Conservation (phyloP, 208 protist genomes). For the Phytomonas sp. region DNA sequence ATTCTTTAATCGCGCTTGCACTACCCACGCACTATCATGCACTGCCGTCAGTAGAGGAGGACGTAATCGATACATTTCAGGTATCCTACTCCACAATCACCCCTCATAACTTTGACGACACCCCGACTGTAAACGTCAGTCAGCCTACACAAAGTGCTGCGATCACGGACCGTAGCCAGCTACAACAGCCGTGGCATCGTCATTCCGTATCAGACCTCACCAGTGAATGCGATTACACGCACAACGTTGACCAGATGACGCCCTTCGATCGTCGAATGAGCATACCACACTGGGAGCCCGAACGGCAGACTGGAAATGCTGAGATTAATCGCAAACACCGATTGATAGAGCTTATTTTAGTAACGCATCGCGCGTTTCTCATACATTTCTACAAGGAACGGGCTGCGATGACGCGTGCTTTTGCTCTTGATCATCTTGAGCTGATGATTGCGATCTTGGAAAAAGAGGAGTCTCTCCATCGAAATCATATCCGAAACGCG, state of each 20-base stretch:
- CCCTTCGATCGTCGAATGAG: neutral
- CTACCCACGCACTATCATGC: too few species aligned
- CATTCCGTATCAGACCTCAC: conserved; percentile 13
- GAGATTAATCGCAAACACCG: conserved; percentile 35
- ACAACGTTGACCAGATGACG: neutral
- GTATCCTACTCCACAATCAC: too few species aligned
- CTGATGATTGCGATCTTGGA: conserved; percentile 16
- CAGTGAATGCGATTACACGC: conserved; percentile 39
- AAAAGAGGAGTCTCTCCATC: conserved; percentile 10
- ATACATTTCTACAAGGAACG: conserved; percentile 23
- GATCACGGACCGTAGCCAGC: too few species aligned
- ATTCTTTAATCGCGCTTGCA: too few species aligned
- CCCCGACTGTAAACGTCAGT: conserved; percentile 40
- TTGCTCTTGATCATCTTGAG: neutral
- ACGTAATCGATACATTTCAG: too few species aligned
- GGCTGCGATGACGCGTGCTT: conserved; percentile 26
- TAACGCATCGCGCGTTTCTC: conserved; percentile 15
- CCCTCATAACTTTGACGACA: too few species aligned
- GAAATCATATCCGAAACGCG: conserved; percentile 10
- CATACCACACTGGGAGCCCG: conserved; percentile 14
- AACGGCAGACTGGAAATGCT: conserved; percentile 21
- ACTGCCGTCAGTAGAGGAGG: too few species aligned
- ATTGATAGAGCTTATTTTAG: conserved; percentile 16
- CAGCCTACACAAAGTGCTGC: conserved; percentile 36
- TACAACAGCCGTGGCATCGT: too few species aligned